Percentiles rank a stretch among this genome's conserved stretches.
These are phyloP conservation scores for Hypomyces rosellus DNA, from an alignment of 2,329 filamentous ascomycete genomes.

Conservation along the genomic window DNA sequence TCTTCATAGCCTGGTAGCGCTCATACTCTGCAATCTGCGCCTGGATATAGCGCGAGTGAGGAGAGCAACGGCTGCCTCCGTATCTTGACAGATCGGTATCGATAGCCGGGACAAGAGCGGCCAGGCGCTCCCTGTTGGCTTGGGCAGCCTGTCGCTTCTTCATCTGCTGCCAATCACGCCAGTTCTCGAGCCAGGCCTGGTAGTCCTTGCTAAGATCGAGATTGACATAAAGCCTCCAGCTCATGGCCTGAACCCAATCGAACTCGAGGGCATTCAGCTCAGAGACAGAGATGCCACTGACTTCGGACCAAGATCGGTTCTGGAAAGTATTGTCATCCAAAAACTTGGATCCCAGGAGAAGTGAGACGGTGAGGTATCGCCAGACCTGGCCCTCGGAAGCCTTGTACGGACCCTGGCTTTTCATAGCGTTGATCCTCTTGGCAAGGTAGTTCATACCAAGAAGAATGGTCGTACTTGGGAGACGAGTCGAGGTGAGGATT, in stretches of 20 bases:
- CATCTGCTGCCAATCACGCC: constrained; percentile 50
- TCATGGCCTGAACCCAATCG: constrained; percentile 78
- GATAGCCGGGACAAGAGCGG: constrained; percentile 42
- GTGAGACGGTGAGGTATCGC: constrained; percentile 76
- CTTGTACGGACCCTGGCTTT: constrained; percentile 46
- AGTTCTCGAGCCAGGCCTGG: constrained; percentile 56
- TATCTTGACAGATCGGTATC: constrained; percentile 37
- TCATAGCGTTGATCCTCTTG: constrained; percentile 72
- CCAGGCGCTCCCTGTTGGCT: constrained; percentile 43
- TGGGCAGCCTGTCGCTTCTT: constrained; percentile 49
- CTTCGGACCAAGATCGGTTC: constrained; percentile 93
- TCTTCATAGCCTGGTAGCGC: constrained; percentile 40
- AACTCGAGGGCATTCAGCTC: constrained; percentile 83
- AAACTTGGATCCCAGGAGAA: constrained; percentile 90
- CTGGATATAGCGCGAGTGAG: constrained; percentile 42
- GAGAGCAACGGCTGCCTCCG: constrained; percentile 32
- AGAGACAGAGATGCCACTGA: constrained; percentile 78
- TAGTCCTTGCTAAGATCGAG: constrained; percentile 69
- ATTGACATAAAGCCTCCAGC: constrained; percentile 82
- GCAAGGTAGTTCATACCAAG: constrained; percentile 86
- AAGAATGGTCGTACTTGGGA: constrained; percentile 86
- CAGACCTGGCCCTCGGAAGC: constrained; percentile 69
- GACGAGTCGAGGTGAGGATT: constrained; percentile 81
- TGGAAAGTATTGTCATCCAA: constrained; percentile 96
- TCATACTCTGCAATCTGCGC: constrained; percentile 52